Conservation (phyloP, 768 basidiomycete species). For the Auriculariales sp. region DNA sequence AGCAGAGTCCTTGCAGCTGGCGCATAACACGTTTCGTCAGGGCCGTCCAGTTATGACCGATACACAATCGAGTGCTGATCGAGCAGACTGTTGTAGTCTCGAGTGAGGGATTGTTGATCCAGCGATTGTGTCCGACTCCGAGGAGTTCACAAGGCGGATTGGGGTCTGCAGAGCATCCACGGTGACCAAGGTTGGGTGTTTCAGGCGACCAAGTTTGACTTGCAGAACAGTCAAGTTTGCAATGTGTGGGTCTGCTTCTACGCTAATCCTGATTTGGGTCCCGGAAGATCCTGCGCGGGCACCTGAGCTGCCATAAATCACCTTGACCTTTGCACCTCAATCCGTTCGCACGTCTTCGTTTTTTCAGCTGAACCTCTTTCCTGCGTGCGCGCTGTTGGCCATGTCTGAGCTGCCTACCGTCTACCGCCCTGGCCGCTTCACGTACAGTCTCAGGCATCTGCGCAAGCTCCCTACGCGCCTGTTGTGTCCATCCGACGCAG, state of each 20-base stretch:
- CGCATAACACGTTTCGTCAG: no score
- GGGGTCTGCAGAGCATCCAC: slow-evolving; percentile 37
- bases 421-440: slow-evolving; percentile 1
- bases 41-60: no score
- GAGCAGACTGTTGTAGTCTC: no score
- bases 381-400: background rate
- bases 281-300: no score
- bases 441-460: slow-evolving; percentile 5
- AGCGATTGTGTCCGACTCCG: no score
- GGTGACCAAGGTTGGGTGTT: slow-evolving; percentile 31
- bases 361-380: background rate
- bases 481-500: slow-evolving; percentile 7
- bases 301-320: background rate
- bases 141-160: no score
- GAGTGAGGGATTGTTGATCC: no score
- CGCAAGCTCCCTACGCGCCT: slow-evolving; percentile 5
- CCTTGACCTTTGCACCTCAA: background rate
- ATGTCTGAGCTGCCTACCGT: background rate
- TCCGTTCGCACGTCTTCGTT: background rate
- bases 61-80: no score
- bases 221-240: background rate
- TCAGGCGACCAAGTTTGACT: background rate
- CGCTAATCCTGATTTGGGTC: no score
- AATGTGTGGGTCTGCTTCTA: background rate
- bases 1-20: no score